These are phyloP conservation scores for Diaporthe ilicicola DNA, from an alignment of 2,329 filamentous ascomycete genomes.

Conservation along the genomic window DNA sequence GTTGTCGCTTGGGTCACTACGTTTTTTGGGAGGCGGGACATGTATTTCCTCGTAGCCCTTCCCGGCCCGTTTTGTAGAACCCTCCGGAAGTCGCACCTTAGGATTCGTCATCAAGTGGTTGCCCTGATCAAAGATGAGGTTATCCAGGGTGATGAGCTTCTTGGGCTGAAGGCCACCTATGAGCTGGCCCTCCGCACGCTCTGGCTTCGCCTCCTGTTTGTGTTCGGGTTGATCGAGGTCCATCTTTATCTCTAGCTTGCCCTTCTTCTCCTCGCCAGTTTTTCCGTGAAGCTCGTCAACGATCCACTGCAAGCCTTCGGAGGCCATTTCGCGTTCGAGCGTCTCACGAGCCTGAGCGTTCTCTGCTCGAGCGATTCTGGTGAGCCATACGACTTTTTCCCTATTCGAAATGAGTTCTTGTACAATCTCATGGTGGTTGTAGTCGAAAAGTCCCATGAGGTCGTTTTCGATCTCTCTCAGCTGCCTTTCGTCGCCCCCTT, in stretches of 20 bases:
- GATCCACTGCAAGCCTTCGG: conserved; percentile 85
- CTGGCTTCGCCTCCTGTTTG: conserved; percentile 56
- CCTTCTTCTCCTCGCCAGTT: conserved; percentile 66
- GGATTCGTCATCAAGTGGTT: conserved; percentile 99
- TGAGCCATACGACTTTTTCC: conserved; percentile 96
- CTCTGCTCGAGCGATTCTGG: conserved; percentile 82
- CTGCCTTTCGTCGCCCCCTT: conserved; percentile 81
- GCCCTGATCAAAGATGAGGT: conserved; percentile 95
- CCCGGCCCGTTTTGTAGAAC: conserved; percentile 93
- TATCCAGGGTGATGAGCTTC: conserved; percentile 91
- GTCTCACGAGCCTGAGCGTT: conserved; percentile 78
- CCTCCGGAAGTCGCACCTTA: conserved; percentile 91
- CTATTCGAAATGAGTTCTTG: conserved; percentile 90
- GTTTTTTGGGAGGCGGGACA: conserved; percentile 90
- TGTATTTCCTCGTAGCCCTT: conserved; percentile 99
- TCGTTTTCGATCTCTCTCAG: conserved; percentile 97
- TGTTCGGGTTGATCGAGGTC: conserved; percentile 80
- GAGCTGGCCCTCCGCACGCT: conserved; percentile 72
- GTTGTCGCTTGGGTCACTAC: conserved; percentile 79
- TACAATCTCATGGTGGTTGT: conserved; percentile 93
- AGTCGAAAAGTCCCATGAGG: conserved; percentile 97
- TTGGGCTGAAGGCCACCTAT: conserved; percentile 86
- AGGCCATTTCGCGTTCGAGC: conserved; percentile 90
- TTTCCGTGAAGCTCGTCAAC: conserved; percentile 88
- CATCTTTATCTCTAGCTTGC: conserved; percentile 91